phyloP scores from a whole-genome alignment of 2,329 filamentous ascomycete genomes.

The Diaporthe destruens region DNA sequence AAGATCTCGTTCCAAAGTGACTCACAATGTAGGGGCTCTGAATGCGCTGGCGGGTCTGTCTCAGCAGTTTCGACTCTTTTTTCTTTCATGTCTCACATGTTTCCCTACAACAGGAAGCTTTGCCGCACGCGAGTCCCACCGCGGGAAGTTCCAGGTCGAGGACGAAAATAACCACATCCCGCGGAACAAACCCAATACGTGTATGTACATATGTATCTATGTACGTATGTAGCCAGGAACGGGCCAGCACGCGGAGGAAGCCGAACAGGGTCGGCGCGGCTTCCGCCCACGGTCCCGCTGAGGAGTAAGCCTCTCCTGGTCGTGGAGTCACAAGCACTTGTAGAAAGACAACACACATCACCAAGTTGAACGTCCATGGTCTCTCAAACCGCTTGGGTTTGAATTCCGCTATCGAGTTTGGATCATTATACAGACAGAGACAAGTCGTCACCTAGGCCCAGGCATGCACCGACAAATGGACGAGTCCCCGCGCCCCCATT shows the following conservation, averaged over 20 bases:
- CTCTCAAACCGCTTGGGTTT: slow-evolving; percentile 3
- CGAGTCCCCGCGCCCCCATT: not conserved
- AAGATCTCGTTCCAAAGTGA: not conserved
- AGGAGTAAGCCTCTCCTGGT: not conserved
- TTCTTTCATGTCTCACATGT: not conserved
- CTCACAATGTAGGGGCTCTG: too few relatives aligned
- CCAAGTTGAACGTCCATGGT: not conserved
- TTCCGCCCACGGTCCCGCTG: not conserved
- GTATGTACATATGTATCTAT: not conserved
- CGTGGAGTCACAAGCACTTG: not conserved
- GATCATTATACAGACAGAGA: not conserved
- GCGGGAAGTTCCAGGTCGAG: not conserved
- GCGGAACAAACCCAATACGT: not conserved
- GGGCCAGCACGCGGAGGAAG: not conserved
- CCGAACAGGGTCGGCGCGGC: not conserved
- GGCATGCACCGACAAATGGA: not conserved
- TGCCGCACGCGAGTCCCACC: not conserved
- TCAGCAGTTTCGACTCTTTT: not conserved
- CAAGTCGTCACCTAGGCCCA: slow-evolving; percentile 3
- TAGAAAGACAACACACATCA: not conserved
- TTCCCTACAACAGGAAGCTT: not conserved
- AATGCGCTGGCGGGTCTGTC: too few relatives aligned
- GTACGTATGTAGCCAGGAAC: not conserved
- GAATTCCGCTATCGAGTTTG: not conserved
- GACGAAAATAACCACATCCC: not conserved